A percentile compares a stretch with the other conserved stretches of the same genome.
These are phyloP conservation scores for Alternaria conjuncta DNA, from an alignment of 2,329 filamentous ascomycete genomes.

Conservation along the genomic window DNA sequence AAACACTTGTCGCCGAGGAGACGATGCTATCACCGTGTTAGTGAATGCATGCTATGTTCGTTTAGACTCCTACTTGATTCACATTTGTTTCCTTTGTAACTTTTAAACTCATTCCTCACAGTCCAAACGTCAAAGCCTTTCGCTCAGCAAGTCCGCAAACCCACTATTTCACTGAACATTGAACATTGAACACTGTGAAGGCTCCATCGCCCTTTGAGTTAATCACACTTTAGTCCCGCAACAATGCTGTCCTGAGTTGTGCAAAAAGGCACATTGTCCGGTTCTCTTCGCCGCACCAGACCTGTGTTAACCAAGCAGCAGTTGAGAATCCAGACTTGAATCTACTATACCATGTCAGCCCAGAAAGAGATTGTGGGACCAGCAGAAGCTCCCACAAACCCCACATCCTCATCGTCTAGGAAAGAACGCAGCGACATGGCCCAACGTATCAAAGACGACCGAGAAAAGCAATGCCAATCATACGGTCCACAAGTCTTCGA, in stretches of 20 bases:
- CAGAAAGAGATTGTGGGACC: neutral
- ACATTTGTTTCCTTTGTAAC: neutral
- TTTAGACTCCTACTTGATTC: too few species aligned
- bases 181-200: neutral
- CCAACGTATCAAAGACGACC: neutral
- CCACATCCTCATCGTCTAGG: neutral
- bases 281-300: neutral
- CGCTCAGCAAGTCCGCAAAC: neutral
- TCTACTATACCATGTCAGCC: neutral
- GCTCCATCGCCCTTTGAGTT: neutral
- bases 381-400: neutral
- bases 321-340: neutral
- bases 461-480: neutral
- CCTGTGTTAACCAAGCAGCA: neutral
- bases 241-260: accelerated
- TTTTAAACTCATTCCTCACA: neutral
- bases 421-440: neutral
- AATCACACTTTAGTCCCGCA: neutral
- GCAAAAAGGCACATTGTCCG: neutral
- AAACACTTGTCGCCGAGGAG: neutral
- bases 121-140: neutral
- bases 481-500: neutral
- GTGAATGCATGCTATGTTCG: neutral
- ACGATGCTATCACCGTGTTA: neutral
- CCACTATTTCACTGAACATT: neutral